Conservation (phyloP, 1,284 basidiomycete genomes). For the Ganoderma meredithae region DNA sequence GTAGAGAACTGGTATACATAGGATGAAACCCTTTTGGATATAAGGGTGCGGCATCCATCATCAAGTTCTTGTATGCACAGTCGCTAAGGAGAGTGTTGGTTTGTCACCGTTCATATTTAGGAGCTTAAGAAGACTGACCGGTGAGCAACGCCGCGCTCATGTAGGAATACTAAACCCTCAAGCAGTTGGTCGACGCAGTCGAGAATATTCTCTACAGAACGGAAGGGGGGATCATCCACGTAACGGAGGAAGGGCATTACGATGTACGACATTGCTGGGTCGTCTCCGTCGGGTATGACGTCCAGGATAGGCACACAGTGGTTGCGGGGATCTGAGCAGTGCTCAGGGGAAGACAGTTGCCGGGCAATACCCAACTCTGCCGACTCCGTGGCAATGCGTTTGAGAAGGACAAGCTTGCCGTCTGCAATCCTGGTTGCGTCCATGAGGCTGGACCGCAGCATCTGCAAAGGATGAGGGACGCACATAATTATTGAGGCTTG, state of each 20-base stretch:
- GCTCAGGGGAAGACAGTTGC: conserved; percentile 24
- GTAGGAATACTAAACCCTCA: conserved; percentile 40
- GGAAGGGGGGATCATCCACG: conserved; percentile 36
- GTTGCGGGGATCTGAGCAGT: conserved; percentile 37
- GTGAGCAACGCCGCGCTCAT: conserved; percentile 37
- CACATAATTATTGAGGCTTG: no score
- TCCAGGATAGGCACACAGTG: conserved; percentile 45
- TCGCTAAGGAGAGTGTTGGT: conserved; percentile 25
- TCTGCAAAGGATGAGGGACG: not conserved
- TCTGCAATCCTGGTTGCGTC: conserved; percentile 41
- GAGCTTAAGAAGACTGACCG: conserved; percentile 23
- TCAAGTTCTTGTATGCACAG: conserved; percentile 33
- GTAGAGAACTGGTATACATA: conserved; percentile 6
- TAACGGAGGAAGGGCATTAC: conserved; percentile 43
- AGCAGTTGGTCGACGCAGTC: conserved; percentile 40
- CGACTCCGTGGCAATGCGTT: conserved; percentile 29
- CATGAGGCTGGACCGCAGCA: conserved; percentile 26
- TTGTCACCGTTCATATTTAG: not conserved
- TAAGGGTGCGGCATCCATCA: conserved; percentile 39
- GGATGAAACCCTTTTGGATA: conserved; percentile 40
- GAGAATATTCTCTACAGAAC: conserved; percentile 34
- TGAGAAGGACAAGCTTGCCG: conserved; percentile 37
- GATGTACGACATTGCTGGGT: conserved; percentile 31
- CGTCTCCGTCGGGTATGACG: conserved; percentile 31
- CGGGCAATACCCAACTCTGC: conserved; percentile 34